These are phyloP conservation scores for Cenococcum geophilum DNA, from an alignment of 495 filamentous ascomycete species.

Conservation along the genomic window DNA sequence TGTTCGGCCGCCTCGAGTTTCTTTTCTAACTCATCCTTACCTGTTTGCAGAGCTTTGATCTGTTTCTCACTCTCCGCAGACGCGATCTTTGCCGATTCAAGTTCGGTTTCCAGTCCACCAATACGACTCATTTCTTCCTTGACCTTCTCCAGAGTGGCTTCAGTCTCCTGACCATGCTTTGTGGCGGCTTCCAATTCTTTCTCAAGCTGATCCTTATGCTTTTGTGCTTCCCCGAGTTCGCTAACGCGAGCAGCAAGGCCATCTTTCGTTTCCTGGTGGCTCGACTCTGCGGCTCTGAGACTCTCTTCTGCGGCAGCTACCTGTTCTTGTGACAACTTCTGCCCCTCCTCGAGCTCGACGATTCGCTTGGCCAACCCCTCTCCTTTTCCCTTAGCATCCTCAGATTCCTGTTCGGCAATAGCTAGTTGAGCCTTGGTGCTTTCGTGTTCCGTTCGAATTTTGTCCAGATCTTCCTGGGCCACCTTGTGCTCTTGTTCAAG, in stretches of 20 bases:
- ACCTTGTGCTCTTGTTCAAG: slow-evolving; percentile 1
- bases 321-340: background rate
- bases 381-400: background rate
- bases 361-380: background rate
- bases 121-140: slow-evolving; percentile 2
- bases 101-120: slow-evolving; percentile 4
- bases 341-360: background rate
- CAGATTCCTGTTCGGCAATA: slow-evolving; percentile 6
- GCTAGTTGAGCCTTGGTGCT: background rate
- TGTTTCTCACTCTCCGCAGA: background rate
- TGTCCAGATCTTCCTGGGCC: slow-evolving; percentile 1
- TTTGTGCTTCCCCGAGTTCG: slow-evolving; percentile 4
- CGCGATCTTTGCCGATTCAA: slow-evolving; percentile 8
- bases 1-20: slow-evolving; percentile 10
- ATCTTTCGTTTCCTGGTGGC: slow-evolving; percentile 13
- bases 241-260: slow-evolving; percentile 1
- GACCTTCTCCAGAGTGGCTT: background rate
- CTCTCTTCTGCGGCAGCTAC: background rate
- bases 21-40: slow-evolving; percentile 5
- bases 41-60: slow-evolving; percentile 5
- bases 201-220: slow-evolving; percentile 8
- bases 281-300: slow-evolving; percentile 3
- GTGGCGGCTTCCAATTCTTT: slow-evolving; percentile 7
- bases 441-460: background rate
- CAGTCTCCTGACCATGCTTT: slow-evolving; percentile 2